phyloP scores from a whole-genome alignment of 495 filamentous ascomycete genomes.

The Hyphodiscus hymeniophilus region DNA sequence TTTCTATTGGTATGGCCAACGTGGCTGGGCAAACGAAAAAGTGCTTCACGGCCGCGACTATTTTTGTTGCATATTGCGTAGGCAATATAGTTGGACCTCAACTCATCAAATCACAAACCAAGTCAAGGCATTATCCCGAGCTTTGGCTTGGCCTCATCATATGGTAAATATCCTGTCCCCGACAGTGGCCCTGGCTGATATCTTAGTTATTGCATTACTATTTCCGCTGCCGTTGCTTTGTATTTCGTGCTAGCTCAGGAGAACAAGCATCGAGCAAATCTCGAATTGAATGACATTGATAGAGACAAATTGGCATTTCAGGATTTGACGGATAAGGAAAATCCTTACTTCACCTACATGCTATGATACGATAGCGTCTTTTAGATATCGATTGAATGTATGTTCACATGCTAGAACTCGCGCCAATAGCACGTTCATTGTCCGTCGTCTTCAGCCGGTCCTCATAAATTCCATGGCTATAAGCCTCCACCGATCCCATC shows the following conservation, averaged over 20 bases:
- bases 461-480: too few relatives aligned
- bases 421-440: too few relatives aligned
- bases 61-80: conserved; percentile 68
- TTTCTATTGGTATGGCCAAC: conserved; percentile 61
- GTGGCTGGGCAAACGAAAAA: conserved; percentile 76
- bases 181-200: background rate
- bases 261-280: conserved; percentile 39
- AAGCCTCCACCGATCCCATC: too few relatives aligned
- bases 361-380: too few relatives aligned
- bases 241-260: conserved; percentile 49
- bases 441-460: too few relatives aligned
- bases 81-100: conserved; percentile 36
- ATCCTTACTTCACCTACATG: conserved; percentile 66
- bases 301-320: conserved; percentile 57
- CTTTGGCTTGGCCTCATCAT: conserved; percentile 65
- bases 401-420: too few relatives aligned
- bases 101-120: conserved; percentile 52
- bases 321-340: conserved; percentile 71
- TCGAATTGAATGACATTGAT: conserved; percentile 50
- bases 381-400: too few relatives aligned
- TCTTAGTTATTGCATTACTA: conserved; percentile 60
- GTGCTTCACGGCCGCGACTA: conserved; percentile 60
- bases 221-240: conserved; percentile 42
- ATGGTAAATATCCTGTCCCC: conserved; percentile 39
- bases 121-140: conserved; percentile 56